Evolutionary conservation across 805 yeast genomes (phyloP).

Genomic region (Suhomyces sp.): DNA sequence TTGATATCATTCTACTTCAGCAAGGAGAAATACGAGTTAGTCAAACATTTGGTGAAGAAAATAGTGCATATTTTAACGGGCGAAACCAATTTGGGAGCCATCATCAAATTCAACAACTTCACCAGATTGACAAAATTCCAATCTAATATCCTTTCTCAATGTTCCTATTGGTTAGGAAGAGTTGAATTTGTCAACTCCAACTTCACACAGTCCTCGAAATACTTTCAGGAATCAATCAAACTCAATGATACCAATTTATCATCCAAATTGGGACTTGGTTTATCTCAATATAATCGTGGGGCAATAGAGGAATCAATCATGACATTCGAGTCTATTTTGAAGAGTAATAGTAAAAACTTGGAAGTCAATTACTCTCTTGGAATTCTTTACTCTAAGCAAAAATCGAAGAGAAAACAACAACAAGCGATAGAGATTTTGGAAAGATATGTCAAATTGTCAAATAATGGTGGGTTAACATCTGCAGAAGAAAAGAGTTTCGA

Average conservation of each 20-base stretch:
- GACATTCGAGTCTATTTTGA: conserved; percentile 73
- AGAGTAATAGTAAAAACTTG: conserved; percentile 62
- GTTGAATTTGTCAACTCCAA: conserved; percentile 61
- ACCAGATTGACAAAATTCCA: conserved; percentile 27
- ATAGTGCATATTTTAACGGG: conserved; percentile 36
- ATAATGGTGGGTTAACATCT: conserved; percentile 41
- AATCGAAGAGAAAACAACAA: conserved; percentile 39
- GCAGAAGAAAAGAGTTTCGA: conserved; percentile 18
- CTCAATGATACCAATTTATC: conserved; percentile 62
- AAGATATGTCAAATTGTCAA: conserved; percentile 63
- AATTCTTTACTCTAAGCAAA: conserved; percentile 59
- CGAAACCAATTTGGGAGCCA: conserved; percentile 7
- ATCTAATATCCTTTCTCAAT: conserved; percentile 33
- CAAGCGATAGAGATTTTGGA: conserved; percentile 66
- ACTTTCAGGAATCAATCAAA: conserved; percentile 70
- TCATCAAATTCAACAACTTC: conserved; percentile 15
- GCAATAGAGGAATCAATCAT: conserved; percentile 80
- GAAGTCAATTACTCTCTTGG: conserved; percentile 82
- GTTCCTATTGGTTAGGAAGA: conserved; percentile 81
- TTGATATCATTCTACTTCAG: conserved; percentile 74
- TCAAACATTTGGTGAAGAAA: conserved; percentile 54
- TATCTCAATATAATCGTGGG: conserved; percentile 73
- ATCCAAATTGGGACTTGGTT: conserved; percentile 82
- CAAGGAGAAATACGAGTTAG: conserved; percentile 56
- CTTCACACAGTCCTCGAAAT: conserved; percentile 65